Evolutionary conservation across 2,329 filamentous ascomycete species (phyloP).

Genomic region (Lecanicillium sp.): DNA sequence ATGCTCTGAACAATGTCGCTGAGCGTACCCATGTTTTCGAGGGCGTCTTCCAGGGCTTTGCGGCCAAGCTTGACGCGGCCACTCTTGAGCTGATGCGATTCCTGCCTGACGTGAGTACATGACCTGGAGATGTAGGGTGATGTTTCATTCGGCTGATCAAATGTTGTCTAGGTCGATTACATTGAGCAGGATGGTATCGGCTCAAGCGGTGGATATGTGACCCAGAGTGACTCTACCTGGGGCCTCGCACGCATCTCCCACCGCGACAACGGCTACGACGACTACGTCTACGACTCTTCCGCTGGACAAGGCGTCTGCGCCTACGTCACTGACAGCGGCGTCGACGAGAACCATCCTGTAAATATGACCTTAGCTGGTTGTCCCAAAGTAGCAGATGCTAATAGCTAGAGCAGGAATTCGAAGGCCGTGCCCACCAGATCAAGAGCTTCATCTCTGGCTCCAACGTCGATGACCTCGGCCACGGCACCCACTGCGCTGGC

Average conservation of each 20-base stretch:
- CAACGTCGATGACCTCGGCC: constrained; percentile 17
- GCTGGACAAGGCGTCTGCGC: constrained; percentile 25
- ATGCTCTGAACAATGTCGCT: not conserved
- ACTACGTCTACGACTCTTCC: constrained; percentile 22
- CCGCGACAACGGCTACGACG: constrained; percentile 8
- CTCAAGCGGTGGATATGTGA: constrained; percentile 1
- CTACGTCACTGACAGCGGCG: constrained; percentile 33
- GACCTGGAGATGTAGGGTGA: no score
- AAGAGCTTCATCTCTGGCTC: constrained; percentile 1
- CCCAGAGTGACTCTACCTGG: constrained; percentile 15
- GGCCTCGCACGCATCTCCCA: constrained; percentile 15
- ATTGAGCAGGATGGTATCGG: constrained; percentile 7
- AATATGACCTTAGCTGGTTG: not conserved
- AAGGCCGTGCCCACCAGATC: constrained; percentile 14
- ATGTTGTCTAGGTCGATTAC: constrained; percentile 6
- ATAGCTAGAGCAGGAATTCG: constrained; percentile 9
- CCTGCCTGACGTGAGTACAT: constrained; percentile 3
- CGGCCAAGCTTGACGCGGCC: constrained; percentile 1
- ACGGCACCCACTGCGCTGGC: constrained; percentile 21
- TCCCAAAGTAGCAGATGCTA: not conserved
- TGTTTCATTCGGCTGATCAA: no score
- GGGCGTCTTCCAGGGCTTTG: constrained; percentile 4
- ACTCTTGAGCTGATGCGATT: constrained; percentile 2
- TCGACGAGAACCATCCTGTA: constrained; percentile 14
- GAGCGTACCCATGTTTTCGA: constrained; percentile 2